Evolutionary conservation across 2,329 filamentous ascomycete species (phyloP), one percentile per base, ranked within the genome.

Genomic region (Botrytis byssoidea): DNA sequence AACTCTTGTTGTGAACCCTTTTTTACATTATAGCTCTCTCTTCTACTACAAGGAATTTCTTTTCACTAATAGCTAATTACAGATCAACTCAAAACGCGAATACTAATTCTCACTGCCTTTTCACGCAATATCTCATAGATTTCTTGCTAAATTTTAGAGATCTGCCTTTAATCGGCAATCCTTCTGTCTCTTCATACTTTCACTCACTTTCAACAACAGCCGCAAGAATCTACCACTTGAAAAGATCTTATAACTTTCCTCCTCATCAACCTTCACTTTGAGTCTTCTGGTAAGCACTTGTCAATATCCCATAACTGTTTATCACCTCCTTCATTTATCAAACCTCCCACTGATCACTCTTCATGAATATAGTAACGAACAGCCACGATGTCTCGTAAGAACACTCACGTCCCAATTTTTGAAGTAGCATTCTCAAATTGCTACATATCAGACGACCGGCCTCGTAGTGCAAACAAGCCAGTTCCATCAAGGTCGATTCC

Each of bases 401-500:
- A 10, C 3, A 20, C 16, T 25, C 48, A 25, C 6, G 14, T 14
- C 6, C 16, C 48, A 42, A 42, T 57, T 42, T 42, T 68, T n/a
- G 48, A 42, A 20, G 10, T n/a, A 22, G 48, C 48, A 2, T 68
- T 68, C 7, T 18, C 18, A 42, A 29, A 68, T 10, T 57, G 66
- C 37, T 68, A 68, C 18, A 6, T 68, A 20, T 68, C 66, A n/a
- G 66, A 68, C 12, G 66, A 68, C 18, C 48, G 48, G 7, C 66
- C 66, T 57, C 48, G 66, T 10, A 20, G 22, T 68, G 48, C 22
- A 18, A 57, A 25, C 16, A 42, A 25, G 35, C 22, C 10, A 32
- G 37, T 25, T 29, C 1, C 10, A n/a, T 57, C 66, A 6, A 42
- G 48, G 10, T 51, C 48, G 3, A 68, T 68, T 40, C 48, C 66